Conservation (phyloP, 306 rosid genomes). For the Gillenia trifoliata region DNA sequence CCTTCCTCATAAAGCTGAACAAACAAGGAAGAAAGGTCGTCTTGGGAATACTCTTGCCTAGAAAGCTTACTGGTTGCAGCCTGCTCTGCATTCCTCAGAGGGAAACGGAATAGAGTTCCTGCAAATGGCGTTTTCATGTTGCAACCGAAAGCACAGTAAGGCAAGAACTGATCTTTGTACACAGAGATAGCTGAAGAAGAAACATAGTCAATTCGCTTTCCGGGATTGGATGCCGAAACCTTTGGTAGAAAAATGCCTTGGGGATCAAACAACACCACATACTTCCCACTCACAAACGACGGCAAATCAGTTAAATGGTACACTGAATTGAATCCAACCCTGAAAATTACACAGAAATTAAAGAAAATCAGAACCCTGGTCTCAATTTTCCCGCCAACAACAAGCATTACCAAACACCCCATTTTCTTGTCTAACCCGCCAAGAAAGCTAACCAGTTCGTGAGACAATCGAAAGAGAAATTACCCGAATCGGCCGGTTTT, state of each 20-base stretch:
- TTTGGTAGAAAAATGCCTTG: conserved; percentile 88
- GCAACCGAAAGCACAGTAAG: conserved; percentile 89
- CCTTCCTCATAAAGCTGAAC: conserved; percentile 83
- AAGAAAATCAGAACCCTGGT: conserved; percentile 8
- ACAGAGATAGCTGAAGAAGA: conserved; percentile 64
- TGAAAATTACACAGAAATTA: conserved; percentile 19
- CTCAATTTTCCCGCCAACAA: neutral
- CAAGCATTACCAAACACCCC: neutral
- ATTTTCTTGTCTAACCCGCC: neutral
- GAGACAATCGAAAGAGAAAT: neutral
- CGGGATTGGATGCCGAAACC: conserved; percentile 89
- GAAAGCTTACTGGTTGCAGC: conserved; percentile 84
- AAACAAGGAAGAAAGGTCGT: conserved; percentile 86
- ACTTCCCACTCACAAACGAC: conserved; percentile 92
- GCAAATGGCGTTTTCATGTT: conserved; percentile 73
- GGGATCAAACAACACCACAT: conserved; percentile 90
- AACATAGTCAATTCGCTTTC: conserved; percentile 87
- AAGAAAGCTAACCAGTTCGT: neutral
- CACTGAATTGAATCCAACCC: conserved; percentile 98
- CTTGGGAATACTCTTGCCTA: conserved; percentile 75
- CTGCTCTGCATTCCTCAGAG: conserved; percentile 74
- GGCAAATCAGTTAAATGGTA: conserved; percentile 98
- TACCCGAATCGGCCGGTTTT: conserved; percentile 99
- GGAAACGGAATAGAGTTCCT: conserved; percentile 93
- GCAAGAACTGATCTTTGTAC: conserved; percentile 79